Evolutionary conservation across 2,329 filamentous ascomycete species (phyloP).

Genomic region (Xylariales sp.): DNA sequence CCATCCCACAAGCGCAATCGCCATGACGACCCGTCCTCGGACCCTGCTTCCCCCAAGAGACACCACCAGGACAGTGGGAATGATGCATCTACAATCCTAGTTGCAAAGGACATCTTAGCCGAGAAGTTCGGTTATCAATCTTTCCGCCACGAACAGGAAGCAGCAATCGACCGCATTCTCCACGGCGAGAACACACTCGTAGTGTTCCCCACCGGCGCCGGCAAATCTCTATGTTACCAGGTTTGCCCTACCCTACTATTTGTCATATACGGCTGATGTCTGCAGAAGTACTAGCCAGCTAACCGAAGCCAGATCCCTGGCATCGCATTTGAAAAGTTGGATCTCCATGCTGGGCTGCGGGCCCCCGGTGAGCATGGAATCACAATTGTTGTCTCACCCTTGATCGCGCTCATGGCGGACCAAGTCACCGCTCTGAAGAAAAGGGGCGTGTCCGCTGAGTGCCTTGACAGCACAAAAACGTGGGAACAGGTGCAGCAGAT

Average conservation of each 20-base stretch:
- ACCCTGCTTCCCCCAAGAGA: neutral
- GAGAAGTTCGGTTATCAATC: constrained; percentile 32
- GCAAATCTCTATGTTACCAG: constrained; percentile 47
- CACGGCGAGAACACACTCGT: constrained; percentile 35
- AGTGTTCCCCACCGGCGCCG: constrained; percentile 43
- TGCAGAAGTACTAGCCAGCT: no score
- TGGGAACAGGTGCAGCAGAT: constrained; percentile 38
- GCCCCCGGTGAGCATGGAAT: constrained; percentile 36
- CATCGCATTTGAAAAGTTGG: constrained; percentile 40
- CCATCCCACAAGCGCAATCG: no score
- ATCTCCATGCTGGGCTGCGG: constrained; percentile 22
- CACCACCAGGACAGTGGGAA: neutral
- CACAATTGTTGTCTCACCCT: constrained; percentile 51
- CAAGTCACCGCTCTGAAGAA: constrained; percentile 51
- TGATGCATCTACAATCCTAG: constrained; percentile 7
- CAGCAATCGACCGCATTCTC: constrained; percentile 32
- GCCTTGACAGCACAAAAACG: constrained; percentile 52
- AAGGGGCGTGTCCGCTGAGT: constrained; percentile 47
- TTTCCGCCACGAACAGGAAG: constrained; percentile 42
- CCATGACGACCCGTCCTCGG: constrained; percentile 6
- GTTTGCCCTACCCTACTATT: constrained; percentile 22
- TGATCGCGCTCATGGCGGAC: constrained; percentile 58
- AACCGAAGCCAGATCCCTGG: constrained; percentile 33
- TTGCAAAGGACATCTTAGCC: constrained; percentile 24
- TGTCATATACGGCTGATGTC: no score